Base-by-base conservation (phyloP, 108 stramenopile genomes). In the Cyclotella baltica region DNA sequence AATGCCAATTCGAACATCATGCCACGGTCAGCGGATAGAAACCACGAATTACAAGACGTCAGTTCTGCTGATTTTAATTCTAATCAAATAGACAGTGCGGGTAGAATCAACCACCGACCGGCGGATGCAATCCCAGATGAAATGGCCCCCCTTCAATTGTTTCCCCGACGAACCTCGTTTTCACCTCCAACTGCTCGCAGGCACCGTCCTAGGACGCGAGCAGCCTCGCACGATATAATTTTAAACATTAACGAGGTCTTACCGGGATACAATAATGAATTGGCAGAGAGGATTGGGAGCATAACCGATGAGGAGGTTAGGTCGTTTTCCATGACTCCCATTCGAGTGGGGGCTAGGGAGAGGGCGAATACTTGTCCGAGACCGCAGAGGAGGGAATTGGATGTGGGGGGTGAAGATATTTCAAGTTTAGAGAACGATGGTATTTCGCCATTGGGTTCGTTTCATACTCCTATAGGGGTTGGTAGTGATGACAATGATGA, bases 361-460 rank as follows among this genome's bases (percentile, higher is more conserved):
- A 47, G 71, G 57, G 71, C 71, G 20, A 37, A 72, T 47, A 72
- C 71, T 29, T 59, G 71, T 72, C 71, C 71, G 36, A 38, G 51
- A 34, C 70, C 25, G 18, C 53, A 19, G 38, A 16, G 19, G 43
- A 15, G 35, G 47, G 47, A 48, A n/a, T 48, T 2, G 4, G 47
- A 48, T 16, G 47, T n/a, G 47, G n/a, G 4, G 47, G n/a, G 47
- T 16, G 47, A n/a, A 48, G n/a, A 48, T 48, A 48, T 2, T 48
- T 1, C 19, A 48, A n/a, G 2, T 48, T 4, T n/a, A n/a, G 18
- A n/a, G 47, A n/a, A n/a, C n/a, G 47, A 16, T 48, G 47, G 19
- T 48, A n/a, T n/a, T 6, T n/a, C 18, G n/a, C 19, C 47, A 48
- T 6, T 48, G 4, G 47, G 6, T 2, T 1, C 47, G 2, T 16